Evolutionary conservation across 108 stramenopile species (phyloP).

Genomic region (Skeletonema menzelii): DNA sequence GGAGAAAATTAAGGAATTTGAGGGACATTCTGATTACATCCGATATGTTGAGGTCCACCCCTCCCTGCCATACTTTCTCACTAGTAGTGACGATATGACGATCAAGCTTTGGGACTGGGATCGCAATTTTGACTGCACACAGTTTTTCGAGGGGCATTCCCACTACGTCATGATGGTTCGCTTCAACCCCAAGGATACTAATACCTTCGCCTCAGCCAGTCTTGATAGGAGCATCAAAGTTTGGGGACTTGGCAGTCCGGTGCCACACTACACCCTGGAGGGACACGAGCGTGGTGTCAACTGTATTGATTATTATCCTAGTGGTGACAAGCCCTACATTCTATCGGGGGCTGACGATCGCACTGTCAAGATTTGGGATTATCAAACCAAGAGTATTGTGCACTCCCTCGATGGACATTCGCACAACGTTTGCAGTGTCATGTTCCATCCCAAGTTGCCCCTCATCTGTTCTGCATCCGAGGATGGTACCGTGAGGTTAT

Average conservation of each 20-base stretch:
- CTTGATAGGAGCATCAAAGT: constrained; percentile 97
- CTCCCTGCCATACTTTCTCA: constrained; percentile 90
- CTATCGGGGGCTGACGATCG: constrained; percentile 97
- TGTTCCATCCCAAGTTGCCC: constrained; percentile 99
- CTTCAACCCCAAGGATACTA: constrained; percentile 99
- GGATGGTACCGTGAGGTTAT: constrained; percentile 98
- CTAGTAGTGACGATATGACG: constrained; percentile 95
- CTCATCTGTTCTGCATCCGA: constrained; percentile 96
- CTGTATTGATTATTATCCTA: constrained; percentile 98
- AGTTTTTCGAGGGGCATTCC: constrained; percentile 96
- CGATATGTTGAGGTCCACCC: constrained; percentile 98
- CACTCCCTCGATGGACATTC: constrained; percentile 98
- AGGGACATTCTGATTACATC: constrained; percentile 99
- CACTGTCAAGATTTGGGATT: constrained; percentile 97
- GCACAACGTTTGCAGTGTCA: constrained; percentile 96
- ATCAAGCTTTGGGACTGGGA: constrained; percentile 99
- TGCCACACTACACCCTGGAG: constrained; percentile 97
- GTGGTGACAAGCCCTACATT: constrained; percentile 99
- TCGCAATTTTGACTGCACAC: constrained; percentile 92
- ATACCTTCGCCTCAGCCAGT: constrained; percentile 97
- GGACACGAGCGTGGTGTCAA: constrained; percentile 99
- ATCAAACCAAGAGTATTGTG: constrained; percentile 91
- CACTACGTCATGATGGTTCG: constrained; percentile 99
- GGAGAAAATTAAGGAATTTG: constrained; percentile 98
- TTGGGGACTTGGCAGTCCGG: constrained; percentile 91